Evolutionary conservation across 2,329 filamentous ascomycete genomes (phyloP).

Genomic region (Aspergillus fijiensis): DNA sequence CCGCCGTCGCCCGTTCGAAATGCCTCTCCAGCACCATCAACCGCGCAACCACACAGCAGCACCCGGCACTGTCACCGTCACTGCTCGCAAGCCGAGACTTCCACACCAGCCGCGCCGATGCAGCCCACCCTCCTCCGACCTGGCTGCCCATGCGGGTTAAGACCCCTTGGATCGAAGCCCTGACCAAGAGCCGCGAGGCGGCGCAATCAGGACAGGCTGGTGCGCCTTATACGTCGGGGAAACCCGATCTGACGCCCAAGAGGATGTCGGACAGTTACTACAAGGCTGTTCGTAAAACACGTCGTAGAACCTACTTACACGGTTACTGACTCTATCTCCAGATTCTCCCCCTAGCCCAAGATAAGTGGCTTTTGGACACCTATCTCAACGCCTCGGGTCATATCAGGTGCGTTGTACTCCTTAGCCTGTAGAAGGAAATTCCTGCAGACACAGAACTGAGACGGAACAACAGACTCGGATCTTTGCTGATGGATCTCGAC

Average conservation of each 20-base stretch:
- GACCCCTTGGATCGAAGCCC: conserved; percentile 68
- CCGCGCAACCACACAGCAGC: conserved; percentile 7
- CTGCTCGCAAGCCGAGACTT: conserved; percentile 23
- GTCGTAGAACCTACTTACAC: background rate
- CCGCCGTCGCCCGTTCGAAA: conserved; percentile 21
- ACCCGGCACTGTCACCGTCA: conserved; percentile 2
- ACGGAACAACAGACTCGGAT: conserved; percentile 55
- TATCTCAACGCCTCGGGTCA: conserved; percentile 76
- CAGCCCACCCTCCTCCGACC: conserved; percentile 31
- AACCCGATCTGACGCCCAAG: conserved; percentile 63
- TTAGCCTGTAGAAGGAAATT: too few relatives aligned
- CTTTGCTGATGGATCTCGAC: conserved; percentile 77
- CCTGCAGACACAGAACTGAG: background rate
- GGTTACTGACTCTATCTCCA: conserved; percentile 32
- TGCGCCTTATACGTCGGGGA: conserved; percentile 28
- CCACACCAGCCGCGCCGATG: conserved; percentile 28
- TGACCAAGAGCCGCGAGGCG: conserved; percentile 53
- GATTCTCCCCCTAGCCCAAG: conserved; percentile 67
- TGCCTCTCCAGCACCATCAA: conserved; percentile 17
- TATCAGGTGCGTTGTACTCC: conserved; percentile 53
- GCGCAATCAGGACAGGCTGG: conserved; percentile 27
- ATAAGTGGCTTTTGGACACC: conserved; percentile 74
- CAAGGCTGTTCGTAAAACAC: conserved; percentile 55
- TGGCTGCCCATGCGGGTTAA: conserved; percentile 60
- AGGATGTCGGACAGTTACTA: conserved; percentile 72